These are phyloP conservation scores for Nissolia schottii DNA, from an alignment of 306 rosid genomes.

Conservation along the genomic window DNA sequence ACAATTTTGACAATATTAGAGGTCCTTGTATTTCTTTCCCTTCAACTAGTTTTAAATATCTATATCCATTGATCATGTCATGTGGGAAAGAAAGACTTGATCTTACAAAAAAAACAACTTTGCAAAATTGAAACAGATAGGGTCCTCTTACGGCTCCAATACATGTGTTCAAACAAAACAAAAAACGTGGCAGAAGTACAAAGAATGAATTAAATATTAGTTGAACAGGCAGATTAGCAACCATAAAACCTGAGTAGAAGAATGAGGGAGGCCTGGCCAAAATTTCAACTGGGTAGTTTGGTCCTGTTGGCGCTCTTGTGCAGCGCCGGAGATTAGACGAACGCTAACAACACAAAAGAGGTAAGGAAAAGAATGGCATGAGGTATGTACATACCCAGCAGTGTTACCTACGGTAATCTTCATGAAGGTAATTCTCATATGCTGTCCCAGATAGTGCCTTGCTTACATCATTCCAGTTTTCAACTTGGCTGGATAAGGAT, in stretches of 20 bases:
- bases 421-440: conserved; percentile 52
- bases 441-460: conserved; percentile 62
- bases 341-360: neutral
- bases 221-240: conserved; percentile 3
- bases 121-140: conserved; percentile 23
- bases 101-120: neutral
- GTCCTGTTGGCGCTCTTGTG: conserved; percentile 41
- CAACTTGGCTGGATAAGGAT: conserved; percentile 54
- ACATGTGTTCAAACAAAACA: conserved; percentile 19
- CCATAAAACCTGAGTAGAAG: conserved; percentile 23
- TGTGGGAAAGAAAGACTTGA: neutral
- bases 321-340: conserved; percentile 16
- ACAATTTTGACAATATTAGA: neutral
- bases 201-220: conserved; percentile 67
- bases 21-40: neutral
- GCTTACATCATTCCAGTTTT: conserved; percentile 61
- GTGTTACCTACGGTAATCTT: conserved; percentile 49
- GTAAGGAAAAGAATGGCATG: neutral
- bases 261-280: conserved; percentile 24
- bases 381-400: conserved; percentile 46
- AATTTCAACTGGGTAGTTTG: conserved; percentile 47
- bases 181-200: conserved; percentile 8
- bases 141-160: conserved; percentile 28
- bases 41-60: neutral
- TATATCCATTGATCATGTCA: neutral